phyloP scores from a whole-genome alignment of 805 yeast species.

The Yarrowia alimentaria region DNA sequence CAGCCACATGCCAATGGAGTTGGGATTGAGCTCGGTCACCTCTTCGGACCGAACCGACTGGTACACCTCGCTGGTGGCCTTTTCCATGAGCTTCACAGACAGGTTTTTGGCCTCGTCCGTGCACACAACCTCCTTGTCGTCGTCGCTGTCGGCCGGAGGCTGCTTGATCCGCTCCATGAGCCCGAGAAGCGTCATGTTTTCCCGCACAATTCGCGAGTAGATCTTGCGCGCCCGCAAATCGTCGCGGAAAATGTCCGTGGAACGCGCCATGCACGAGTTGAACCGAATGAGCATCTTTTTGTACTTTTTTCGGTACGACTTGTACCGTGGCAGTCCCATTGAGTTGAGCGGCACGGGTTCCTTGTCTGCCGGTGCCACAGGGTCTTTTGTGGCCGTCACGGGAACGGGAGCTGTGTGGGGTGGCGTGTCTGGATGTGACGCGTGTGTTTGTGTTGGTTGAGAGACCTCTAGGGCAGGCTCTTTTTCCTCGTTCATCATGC shows the following conservation, averaged over 20 bases:
- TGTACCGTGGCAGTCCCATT: slow-evolving; percentile 26
- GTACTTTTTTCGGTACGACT: slow-evolving; percentile 28
- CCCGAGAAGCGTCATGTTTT: slow-evolving; percentile 18
- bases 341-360: slow-evolving; percentile 25
- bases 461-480: slow-evolving; percentile 9
- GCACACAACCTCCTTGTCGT: neutral
- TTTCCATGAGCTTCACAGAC: slow-evolving; percentile 21
- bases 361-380: too few relatives aligned
- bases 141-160: slow-evolving; percentile 21
- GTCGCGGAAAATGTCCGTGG: slow-evolving; percentile 20
- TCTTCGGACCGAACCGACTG: slow-evolving; percentile 15
- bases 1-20: slow-evolving; percentile 26
- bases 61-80: slow-evolving; percentile 21
- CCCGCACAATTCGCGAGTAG: slow-evolving; percentile 23
- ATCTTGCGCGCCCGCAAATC: slow-evolving; percentile 21
- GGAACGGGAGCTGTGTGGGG: slow-evolving; percentile 18
- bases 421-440: neutral
- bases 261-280: slow-evolving; percentile 24
- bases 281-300: slow-evolving; percentile 28
- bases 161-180: slow-evolving; percentile 11
- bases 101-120: neutral
- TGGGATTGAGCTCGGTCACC: slow-evolving; percentile 26
- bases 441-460: neutral
- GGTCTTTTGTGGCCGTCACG: slow-evolving; percentile 2
- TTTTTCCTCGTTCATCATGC: slow-evolving; percentile 26